These are phyloP conservation scores for Halenospora varia DNA, from an alignment of 495 filamentous ascomycete genomes.

Conservation along the genomic window DNA sequence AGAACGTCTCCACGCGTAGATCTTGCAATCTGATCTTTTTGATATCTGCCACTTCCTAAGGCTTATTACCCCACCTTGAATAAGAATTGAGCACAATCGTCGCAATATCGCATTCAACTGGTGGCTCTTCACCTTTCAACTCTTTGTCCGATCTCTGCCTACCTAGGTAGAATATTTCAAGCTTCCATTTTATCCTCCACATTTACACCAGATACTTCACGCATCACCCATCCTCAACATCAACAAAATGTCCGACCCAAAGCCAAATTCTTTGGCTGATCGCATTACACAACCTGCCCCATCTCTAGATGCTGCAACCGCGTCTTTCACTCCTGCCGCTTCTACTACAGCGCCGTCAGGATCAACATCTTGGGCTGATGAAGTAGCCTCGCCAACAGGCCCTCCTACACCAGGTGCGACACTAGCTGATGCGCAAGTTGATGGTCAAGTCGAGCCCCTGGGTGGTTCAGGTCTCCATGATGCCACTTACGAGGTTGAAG, in stretches of 20 bases:
- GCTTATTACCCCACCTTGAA: too few relatives aligned
- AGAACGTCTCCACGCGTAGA: not conserved
- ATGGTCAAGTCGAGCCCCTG: conserved; percentile 44
- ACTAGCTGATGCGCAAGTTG: conserved; percentile 36
- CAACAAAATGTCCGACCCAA: conserved; percentile 19
- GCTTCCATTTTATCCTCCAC: too few relatives aligned
- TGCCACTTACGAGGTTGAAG: conserved; percentile 75
- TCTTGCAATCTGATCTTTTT: not conserved
- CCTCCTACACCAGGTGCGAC: conserved; percentile 16
- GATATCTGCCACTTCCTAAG: not conserved
- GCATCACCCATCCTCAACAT: too few relatives aligned
- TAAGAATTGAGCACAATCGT: too few relatives aligned
- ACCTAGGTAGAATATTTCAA: too few relatives aligned
- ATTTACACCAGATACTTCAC: too few relatives aligned
- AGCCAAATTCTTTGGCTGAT: conserved; percentile 51
- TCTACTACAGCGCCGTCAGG: not conserved
- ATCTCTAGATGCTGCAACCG: conserved; percentile 31
- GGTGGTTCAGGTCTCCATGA: conserved; percentile 58
- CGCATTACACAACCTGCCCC: conserved; percentile 48
- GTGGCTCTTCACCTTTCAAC: not conserved
- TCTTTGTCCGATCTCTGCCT: not conserved
- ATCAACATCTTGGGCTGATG: conserved; percentile 31
- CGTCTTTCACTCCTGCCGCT: conserved; percentile 8
- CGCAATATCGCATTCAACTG: too few relatives aligned
- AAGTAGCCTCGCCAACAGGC: conserved; percentile 26